Evolutionary conservation across 31 red algal genomes (phyloP).

Genomic region (Odonthalia washingtoniensis): DNA sequence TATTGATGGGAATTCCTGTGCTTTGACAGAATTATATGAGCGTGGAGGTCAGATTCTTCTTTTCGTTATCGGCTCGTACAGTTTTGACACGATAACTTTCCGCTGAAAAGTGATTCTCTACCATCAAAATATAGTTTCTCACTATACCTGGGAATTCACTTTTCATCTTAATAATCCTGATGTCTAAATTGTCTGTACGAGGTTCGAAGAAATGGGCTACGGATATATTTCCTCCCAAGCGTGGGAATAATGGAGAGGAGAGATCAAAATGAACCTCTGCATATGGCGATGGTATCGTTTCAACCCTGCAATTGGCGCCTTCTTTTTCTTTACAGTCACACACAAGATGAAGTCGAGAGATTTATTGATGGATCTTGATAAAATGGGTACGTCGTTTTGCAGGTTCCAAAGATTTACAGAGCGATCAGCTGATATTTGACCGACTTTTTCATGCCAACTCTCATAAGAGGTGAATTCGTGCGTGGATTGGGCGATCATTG

Average conservation of each 20-base stretch:
- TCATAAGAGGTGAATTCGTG: too few species aligned
- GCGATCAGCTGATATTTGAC: not conserved
- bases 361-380: not conserved
- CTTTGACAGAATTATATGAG: not conserved
- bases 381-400: not conserved
- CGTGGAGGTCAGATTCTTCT: not conserved
- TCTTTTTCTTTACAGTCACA: not conserved
- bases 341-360: not conserved
- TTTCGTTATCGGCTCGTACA: not conserved
- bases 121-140: too few species aligned
- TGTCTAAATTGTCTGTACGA: not conserved
- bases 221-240: too few species aligned
- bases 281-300: not conserved
- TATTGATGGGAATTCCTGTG: not conserved
- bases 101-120: too few species aligned
- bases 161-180: not conserved
- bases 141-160: too few species aligned
- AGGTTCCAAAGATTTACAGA: not conserved
- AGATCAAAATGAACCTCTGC: conserved; percentile 34
- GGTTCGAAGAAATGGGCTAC: too few species aligned
- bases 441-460: conserved; percentile 4
- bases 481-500: too few species aligned
- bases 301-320: not conserved
- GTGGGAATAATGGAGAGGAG: not conserved
- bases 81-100: not conserved